phyloP scores from a whole-genome alignment of 768 basidiomycete species.

The Rhodotorula babjevae region DNA sequence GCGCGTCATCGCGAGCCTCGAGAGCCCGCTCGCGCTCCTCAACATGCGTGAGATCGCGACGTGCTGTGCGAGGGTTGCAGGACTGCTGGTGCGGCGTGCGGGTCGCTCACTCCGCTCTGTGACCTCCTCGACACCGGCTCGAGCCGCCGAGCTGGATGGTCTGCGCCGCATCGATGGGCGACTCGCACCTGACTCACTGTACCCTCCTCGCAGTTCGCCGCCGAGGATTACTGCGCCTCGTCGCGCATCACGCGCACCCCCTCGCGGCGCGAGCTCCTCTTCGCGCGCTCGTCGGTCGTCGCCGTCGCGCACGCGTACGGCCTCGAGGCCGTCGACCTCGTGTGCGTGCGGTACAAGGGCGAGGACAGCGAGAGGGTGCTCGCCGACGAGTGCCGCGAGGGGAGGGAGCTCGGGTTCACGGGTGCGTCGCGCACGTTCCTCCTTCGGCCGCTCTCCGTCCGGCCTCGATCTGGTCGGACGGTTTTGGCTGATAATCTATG shows the following conservation, averaged over 20 bases:
- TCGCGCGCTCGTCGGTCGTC: conserved; percentile 74
- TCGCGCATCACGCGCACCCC: conserved; percentile 72
- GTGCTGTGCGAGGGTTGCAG: background rate
- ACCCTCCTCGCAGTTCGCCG: conserved; percentile 64
- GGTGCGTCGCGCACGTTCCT: background rate
- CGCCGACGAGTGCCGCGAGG: conserved; percentile 71
- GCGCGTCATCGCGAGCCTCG: conserved; percentile 72
- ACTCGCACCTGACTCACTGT: conserved; percentile 54
- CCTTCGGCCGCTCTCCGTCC: too few relatives aligned
- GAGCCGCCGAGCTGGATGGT: too few relatives aligned
- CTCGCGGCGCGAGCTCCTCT: conserved; percentile 71
- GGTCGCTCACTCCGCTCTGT: background rate
- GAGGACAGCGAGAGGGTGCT: conserved; percentile 69
- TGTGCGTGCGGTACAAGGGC: conserved; percentile 66
- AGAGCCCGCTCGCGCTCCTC: conserved; percentile 70
- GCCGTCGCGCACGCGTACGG: conserved; percentile 76
- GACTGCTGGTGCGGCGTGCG: background rate
- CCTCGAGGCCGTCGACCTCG: conserved; percentile 87
- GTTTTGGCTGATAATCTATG: too few relatives aligned
- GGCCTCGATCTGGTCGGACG: background rate
- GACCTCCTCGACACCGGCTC: background rate
- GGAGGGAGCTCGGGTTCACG: conserved; percentile 73
- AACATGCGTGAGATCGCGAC: conserved; percentile 53
- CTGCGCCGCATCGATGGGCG: too few relatives aligned
- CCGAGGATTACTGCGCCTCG: conserved; percentile 92